A percentile compares a stretch with the other conserved stretches of the same genome.
Evolutionary conservation across 768 basidiomycete species (phyloP).

Genomic region (Tulasnella sp.): DNA sequence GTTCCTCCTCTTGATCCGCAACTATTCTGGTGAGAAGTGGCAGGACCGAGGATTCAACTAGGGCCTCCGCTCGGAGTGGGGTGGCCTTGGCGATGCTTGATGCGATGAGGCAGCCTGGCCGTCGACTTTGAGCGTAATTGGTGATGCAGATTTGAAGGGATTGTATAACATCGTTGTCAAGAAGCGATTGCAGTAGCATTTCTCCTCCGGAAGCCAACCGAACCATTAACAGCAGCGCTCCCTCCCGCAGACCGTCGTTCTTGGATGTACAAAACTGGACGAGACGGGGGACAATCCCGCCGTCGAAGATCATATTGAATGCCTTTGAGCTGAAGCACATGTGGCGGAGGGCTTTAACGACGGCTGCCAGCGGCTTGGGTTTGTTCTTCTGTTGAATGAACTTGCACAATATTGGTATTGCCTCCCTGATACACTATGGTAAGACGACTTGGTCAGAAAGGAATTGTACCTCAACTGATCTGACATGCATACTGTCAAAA

Average conservation of each 20-base stretch:
- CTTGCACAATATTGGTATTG: not conserved
- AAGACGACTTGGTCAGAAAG: too few relatives aligned
- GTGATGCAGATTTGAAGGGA: not conserved
- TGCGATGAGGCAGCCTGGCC: too few relatives aligned
- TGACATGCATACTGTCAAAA: too few relatives aligned
- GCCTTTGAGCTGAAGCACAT: not conserved
- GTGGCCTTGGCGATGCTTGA: too few relatives aligned
- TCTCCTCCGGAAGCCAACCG: not conserved
- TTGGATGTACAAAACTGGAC: not conserved
- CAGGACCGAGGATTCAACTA: too few relatives aligned
- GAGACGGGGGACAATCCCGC: not conserved
- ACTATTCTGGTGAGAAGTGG: too few relatives aligned
- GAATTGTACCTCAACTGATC: too few relatives aligned
- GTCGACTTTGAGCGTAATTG: not conserved
- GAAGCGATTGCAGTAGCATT: not conserved
- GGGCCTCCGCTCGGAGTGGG: too few relatives aligned
- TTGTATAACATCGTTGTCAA: not conserved
- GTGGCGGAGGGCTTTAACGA: not conserved
- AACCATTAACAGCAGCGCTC: not conserved
- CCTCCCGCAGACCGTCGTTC: not conserved
- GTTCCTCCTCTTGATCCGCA: too few relatives aligned
- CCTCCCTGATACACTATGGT: not conserved
- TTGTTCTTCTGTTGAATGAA: not conserved
- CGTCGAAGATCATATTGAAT: not conserved
- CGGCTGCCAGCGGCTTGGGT: not conserved